These are phyloP conservation scores for Fusarium hainanense DNA, from an alignment of 2,329 filamentous ascomycete species.

Conservation along the genomic window DNA sequence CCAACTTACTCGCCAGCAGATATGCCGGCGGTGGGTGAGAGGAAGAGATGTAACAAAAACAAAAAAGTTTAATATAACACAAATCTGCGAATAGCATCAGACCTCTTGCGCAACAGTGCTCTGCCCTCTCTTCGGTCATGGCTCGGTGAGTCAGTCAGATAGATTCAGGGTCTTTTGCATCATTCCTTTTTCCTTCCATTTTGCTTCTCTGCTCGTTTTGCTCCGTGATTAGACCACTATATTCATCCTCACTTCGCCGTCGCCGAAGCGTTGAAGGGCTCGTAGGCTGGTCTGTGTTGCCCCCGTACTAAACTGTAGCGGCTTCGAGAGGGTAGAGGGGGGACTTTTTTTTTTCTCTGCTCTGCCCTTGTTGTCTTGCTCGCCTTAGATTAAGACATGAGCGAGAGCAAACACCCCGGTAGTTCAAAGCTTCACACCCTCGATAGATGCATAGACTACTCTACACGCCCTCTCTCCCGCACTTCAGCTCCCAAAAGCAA, in stretches of 20 bases:
- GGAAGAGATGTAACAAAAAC: neutral
- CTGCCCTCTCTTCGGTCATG: neutral
- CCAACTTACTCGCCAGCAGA: slow-evolving; percentile 1
- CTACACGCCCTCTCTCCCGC: slow-evolving; percentile 32
- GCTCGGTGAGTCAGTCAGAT: slow-evolving; percentile 29
- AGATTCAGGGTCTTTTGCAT: slow-evolving; percentile 18
- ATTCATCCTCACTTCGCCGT: slow-evolving; percentile 40
- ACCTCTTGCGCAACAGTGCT: slow-evolving; percentile 2
- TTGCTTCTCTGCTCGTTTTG: neutral
- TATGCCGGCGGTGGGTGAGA: slow-evolving; percentile 14
- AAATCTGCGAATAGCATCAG: slow-evolving; percentile 17
- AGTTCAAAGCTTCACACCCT: slow-evolving; percentile 25
- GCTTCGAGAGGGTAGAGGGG: neutral
- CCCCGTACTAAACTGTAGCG: slow-evolving; percentile 27
- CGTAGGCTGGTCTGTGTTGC: slow-evolving; percentile 44
- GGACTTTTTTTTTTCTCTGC: neutral
- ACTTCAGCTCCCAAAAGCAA: slow-evolving; percentile 34
- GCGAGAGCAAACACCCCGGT: slow-evolving; percentile 4
- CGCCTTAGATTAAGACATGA: slow-evolving; percentile 27
- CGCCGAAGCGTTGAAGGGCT: slow-evolving; percentile 43
- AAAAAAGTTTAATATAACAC: neutral
- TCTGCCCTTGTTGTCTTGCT: slow-evolving; percentile 9
- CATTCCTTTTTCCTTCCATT: neutral
- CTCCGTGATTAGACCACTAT: slow-evolving; percentile 3
- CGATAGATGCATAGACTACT: slow-evolving; percentile 26